Percentiles rank a stretch among this genome's conserved stretches.
Conservation (phyloP, 2,329 filamentous ascomycete species). For the Helminthosporium solani region DNA sequence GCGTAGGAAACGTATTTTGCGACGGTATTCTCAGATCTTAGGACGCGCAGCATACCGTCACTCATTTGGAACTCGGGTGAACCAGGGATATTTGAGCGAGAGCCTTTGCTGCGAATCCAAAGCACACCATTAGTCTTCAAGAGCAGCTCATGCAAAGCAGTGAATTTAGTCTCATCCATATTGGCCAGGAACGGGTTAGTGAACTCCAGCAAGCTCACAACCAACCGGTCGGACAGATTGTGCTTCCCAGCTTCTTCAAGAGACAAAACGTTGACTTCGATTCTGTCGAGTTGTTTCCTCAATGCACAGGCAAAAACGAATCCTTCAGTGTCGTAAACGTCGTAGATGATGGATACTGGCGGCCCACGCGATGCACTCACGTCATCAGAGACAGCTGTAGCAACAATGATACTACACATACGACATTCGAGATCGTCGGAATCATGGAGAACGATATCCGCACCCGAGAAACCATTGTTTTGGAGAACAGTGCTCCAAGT, state of each 20-base stretch:
- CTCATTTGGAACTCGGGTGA: neutral
- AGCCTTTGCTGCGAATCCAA: neutral
- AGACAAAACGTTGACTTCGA: neutral
- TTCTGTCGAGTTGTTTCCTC: neutral
- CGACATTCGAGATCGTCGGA: neutral
- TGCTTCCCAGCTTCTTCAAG: neutral
- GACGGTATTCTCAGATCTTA: neutral
- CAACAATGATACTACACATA: constrained; percentile 3
- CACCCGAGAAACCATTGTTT: constrained; percentile 29
- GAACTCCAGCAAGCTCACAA: neutral
- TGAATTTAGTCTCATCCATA: neutral
- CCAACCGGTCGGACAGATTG: neutral
- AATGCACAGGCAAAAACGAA: neutral
- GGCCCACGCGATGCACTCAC: neutral
- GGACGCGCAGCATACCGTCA: neutral
- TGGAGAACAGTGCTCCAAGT: constrained; percentile 35
- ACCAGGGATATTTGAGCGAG: no score
- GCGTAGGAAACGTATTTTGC: neutral
- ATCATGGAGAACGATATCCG: constrained; percentile 14
- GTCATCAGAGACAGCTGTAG: neutral
- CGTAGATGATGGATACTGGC: neutral
- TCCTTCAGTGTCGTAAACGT: neutral
- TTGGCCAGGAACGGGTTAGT: neutral
- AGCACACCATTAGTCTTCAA: neutral
- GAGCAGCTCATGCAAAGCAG: neutral